Evolutionary conservation across 2,329 filamentous ascomycete species (phyloP).

Genomic region (Talaromyces sp.): DNA sequence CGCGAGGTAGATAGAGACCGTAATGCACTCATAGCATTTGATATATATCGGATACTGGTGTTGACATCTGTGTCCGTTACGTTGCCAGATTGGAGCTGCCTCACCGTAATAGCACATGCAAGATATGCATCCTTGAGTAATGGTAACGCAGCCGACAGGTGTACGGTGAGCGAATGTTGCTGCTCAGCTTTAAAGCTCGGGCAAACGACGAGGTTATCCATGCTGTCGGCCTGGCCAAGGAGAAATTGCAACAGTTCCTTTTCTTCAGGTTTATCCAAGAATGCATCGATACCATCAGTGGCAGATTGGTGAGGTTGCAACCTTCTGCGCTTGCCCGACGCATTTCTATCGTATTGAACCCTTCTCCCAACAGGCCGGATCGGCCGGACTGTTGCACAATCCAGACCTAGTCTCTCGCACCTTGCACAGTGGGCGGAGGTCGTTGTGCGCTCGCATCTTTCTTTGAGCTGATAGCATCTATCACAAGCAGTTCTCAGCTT

Average conservation of each 20-base stretch:
- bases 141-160: not conserved
- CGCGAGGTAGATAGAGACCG: not conserved
- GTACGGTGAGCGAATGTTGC: not conserved
- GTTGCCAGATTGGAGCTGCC: conserved; percentile 5
- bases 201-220: conserved; percentile 9
- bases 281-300: not conserved
- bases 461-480: conserved; percentile 15
- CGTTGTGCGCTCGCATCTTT: conserved; percentile 11
- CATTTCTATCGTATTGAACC: not conserved
- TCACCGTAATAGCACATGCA: conserved; percentile 14
- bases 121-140: conserved; percentile 14
- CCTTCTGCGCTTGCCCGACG: not conserved
- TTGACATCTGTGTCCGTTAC: not conserved
- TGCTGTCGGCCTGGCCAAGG: conserved; percentile 3
- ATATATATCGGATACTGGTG: not conserved
- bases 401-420: conserved; percentile 4
- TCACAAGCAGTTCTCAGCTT: conserved; percentile 10
- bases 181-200: conserved; percentile 12
- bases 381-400: conserved; percentile 7
- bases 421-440: not conserved
- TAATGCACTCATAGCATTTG: conserved; percentile 2
- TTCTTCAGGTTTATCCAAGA: conserved; percentile 4
- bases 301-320: not conserved
- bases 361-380: conserved; percentile 9
- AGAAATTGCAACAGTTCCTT: conserved; percentile 9